phyloP scores from a whole-genome alignment of 2,329 filamentous ascomycete species.

The Alternaria postmessia region DNA sequence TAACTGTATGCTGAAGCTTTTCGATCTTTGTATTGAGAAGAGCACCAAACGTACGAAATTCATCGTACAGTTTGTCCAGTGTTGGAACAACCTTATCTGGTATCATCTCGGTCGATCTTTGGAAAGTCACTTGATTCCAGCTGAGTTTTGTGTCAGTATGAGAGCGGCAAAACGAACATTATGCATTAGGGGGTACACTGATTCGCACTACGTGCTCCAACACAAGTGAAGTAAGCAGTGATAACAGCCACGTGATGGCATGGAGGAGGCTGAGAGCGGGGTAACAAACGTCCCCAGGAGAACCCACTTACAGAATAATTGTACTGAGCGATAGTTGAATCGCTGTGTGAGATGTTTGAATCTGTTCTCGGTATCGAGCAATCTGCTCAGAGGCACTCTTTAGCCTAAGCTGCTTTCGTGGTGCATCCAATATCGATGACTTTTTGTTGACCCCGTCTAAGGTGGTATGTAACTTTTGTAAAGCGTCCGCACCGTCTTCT shows the following conservation, averaged over 20 bases:
- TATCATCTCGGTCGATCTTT: slow-evolving; percentile 29
- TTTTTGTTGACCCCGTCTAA: slow-evolving; percentile 29
- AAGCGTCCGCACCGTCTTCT: slow-evolving; percentile 28
- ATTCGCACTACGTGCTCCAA: not conserved
- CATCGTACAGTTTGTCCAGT: slow-evolving; percentile 33
- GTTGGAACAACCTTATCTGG: slow-evolving; percentile 31
- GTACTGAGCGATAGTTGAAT: slow-evolving; percentile 34
- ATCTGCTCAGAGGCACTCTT: slow-evolving; percentile 29
- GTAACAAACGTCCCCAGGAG: not conserved
- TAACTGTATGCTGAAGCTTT: slow-evolving; percentile 20
- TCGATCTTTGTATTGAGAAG: slow-evolving; percentile 31
- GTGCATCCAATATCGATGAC: slow-evolving; percentile 25
- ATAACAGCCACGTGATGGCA: not conserved
- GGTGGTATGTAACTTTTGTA: slow-evolving; percentile 23
- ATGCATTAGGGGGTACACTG: not conserved
- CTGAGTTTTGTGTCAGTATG: slow-evolving; percentile 6
- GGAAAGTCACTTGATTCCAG: slow-evolving; percentile 35
- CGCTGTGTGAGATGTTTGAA: slow-evolving; percentile 32
- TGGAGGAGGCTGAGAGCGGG: not conserved
- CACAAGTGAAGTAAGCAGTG: not conserved
- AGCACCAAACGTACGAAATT: slow-evolving; percentile 28
- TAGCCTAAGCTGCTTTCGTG: slow-evolving; percentile 29
- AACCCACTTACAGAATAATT: slow-evolving; percentile 31
- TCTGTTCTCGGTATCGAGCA: slow-evolving; percentile 26
- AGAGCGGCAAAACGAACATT: not conserved